phyloP scores from a whole-genome alignment of 768 basidiomycete species.

The Kwoniella dejecticola region DNA sequence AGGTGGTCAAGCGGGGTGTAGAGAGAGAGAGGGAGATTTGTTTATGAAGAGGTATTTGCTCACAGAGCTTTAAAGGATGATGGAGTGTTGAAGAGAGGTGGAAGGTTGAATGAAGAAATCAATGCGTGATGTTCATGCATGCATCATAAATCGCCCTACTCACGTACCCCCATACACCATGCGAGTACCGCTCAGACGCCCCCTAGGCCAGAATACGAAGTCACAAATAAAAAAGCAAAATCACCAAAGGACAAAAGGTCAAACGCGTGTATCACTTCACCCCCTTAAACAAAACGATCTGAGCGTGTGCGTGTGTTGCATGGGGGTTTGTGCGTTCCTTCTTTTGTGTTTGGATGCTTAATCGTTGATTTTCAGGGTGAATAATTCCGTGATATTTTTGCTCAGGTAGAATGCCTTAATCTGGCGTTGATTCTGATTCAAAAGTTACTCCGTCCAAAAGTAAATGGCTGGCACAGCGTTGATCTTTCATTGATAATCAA shows the following conservation, averaged over 20 bases:
- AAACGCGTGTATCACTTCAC: conserved; percentile 13
- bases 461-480: no score
- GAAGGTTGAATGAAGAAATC: conserved; percentile 10
- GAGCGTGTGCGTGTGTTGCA: neutral
- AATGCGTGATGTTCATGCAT: neutral
- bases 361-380: no score
- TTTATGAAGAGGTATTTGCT: conserved; percentile 8
- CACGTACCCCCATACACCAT: neutral
- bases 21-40: neutral
- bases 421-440: no score
- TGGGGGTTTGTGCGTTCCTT: conserved; percentile 6
- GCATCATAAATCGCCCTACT: neutral
- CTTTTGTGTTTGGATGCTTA: neutral
- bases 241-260: conserved; percentile 9
- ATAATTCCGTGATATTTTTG: no score
- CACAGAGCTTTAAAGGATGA: conserved; percentile 6
- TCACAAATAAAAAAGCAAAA: conserved; percentile 1
- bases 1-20: neutral
- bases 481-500: no score
- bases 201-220: neutral
- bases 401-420: no score
- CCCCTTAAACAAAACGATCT: neutral
- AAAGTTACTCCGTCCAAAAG: no score
- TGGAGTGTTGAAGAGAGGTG: neutral
- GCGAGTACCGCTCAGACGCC: neutral